A percentile compares a stretch with the other conserved stretches of the same genome.
These are phyloP conservation scores for Neurospora pannonica DNA, from an alignment of 495 filamentous ascomycete genomes.

Conservation along the genomic window DNA sequence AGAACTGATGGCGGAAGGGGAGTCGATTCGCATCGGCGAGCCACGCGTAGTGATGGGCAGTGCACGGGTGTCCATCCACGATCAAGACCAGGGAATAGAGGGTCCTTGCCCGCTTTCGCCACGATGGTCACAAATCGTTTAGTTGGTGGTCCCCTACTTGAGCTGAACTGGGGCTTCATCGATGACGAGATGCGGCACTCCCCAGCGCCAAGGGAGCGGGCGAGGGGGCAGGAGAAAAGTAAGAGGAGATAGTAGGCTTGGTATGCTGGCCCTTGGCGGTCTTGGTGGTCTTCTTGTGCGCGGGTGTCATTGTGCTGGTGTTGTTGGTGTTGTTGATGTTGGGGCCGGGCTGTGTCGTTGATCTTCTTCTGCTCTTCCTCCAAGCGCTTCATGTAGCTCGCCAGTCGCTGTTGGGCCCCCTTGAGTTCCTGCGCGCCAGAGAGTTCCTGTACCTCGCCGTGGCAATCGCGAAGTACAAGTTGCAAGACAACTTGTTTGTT, in stretches of 20 bases:
- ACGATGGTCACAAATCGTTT: slow-evolving; percentile 20
- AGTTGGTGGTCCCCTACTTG: slow-evolving; percentile 17
- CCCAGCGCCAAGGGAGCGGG: too few species aligned
- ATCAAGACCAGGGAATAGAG: slow-evolving; percentile 15
- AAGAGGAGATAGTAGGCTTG: too few species aligned
- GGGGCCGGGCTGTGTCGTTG: too few species aligned
- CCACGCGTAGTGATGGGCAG: not conserved
- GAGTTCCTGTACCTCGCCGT: not conserved
- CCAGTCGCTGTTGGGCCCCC: slow-evolving; percentile 6
- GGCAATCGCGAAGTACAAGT: not conserved
- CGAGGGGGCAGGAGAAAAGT: too few species aligned
- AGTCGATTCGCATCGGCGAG: too few species aligned
- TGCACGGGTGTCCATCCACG: slow-evolving; percentile 16
- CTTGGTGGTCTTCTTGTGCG: too few species aligned
- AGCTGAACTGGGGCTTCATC: slow-evolving; percentile 15
- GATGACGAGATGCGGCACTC: slow-evolving; percentile 19
- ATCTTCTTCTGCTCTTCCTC: slow-evolving; percentile 53
- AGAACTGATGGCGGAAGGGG: too few species aligned
- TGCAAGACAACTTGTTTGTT: not conserved
- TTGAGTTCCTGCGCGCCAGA: slow-evolving; percentile 9
- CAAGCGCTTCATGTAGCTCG: slow-evolving; percentile 26
- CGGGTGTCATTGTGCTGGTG: too few species aligned
- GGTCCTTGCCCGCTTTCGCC: slow-evolving; percentile 13
- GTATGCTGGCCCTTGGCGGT: too few species aligned
- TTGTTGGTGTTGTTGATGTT: too few species aligned